Base-by-base conservation (phyloP, 495 filamentous ascomycete species). In the Xylaria acuta region DNA sequence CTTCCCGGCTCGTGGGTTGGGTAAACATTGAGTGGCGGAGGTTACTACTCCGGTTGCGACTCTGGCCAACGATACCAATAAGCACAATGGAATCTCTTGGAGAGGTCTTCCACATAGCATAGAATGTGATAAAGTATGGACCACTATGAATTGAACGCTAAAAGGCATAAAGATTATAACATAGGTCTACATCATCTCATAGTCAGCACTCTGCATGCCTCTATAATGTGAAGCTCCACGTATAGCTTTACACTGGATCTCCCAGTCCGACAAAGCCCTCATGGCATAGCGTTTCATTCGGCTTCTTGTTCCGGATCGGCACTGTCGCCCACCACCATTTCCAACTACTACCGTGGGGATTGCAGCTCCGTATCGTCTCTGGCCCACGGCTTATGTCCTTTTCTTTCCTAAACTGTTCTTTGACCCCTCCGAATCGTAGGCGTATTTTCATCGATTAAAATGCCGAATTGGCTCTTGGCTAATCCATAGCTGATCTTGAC, bases 401-500 rank as follows among this genome's bases (percentile, higher is more conserved):
- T n/a, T 2, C 16, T 53, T n/a, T 34, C 27, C 22, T 59, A 64
- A 32, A 30, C n/a, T 14, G 34, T 12, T 51, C 36, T 72, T 51
- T 12, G 22, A 18, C 70, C 38, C 51, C 70, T 72, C 51, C 45
- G 22, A 51, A 72, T 66, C 5, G 51, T 72, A 9, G 70, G 70
- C 27, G 81, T 79, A 36, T 80, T 77, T 71, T 83, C 82, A 58
- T 85, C 82, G 60, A 85, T 82, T 22, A 47, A 63, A 51, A 84
- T 64, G 0, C 83, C 83, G 75, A 85, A 86, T 66, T 79, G 72
- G 45, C 45, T 9, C 45, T 49, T 1, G 9, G 84, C 85, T 27
- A 76, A 69, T 1, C 78, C 75, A 77, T 88, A 88, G 70, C 85
- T 87, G n/a, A 53, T 53, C 20, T 58, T 64, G 20, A 89, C 85